Conservation (phyloP, 2,329 filamentous ascomycete species). For the Cladosporium velox region DNA sequence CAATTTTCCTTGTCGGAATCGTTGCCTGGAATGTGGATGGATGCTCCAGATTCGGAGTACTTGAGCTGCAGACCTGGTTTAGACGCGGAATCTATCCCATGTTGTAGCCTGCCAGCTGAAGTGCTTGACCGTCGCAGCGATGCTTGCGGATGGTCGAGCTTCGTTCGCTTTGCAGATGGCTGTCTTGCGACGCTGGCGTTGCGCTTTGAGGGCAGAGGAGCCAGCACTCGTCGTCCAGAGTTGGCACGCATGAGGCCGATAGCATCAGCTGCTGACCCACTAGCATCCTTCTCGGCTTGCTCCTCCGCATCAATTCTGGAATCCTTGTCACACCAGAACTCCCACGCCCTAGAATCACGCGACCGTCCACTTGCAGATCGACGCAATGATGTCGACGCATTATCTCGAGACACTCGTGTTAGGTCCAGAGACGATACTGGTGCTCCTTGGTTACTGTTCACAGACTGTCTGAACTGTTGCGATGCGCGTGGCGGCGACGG, state of each 20-base stretch:
- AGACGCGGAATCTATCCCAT: constrained; percentile 3
- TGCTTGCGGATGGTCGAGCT: constrained; percentile 47
- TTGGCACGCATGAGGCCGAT: constrained; percentile 79
- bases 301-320: constrained; percentile 74
- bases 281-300: constrained; percentile 79
- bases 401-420: constrained; percentile 1
- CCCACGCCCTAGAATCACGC: constrained; percentile 85
- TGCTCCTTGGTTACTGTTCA: constrained; percentile 13
- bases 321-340: constrained; percentile 83
- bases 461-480: constrained; percentile 26
- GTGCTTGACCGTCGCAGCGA: constrained; percentile 35
- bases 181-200: constrained; percentile 50
- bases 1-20: constrained; percentile 98
- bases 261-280: constrained; percentile 75
- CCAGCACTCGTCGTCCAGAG: constrained; percentile 56
- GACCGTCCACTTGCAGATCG: constrained; percentile 68
- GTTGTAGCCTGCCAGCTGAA: constrained; percentile 37
- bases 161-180: constrained; percentile 42
- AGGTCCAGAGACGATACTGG: constrained; percentile 13
- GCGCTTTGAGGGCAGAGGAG: constrained; percentile 63
- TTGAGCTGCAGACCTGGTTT: constrained; percentile 30
- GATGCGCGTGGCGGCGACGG: constrained; percentile 62
- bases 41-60: constrained; percentile 33
- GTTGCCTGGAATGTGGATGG: constrained; percentile 54
- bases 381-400: constrained; percentile 3